phyloP scores from a whole-genome alignment of 768 basidiomycete species.

The Saitozyma sp. region DNA sequence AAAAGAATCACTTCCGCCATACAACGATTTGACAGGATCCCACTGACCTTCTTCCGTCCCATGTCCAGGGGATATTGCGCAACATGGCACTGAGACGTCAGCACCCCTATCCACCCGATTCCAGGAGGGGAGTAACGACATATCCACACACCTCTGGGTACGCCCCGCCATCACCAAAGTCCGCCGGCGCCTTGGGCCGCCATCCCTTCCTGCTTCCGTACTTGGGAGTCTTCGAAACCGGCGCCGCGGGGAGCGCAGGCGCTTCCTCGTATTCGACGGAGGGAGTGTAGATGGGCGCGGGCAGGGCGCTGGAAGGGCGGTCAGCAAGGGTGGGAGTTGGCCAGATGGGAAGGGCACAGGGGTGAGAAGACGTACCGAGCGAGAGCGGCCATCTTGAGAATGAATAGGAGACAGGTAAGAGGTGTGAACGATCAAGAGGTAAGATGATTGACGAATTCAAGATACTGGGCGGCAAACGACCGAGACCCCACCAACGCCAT shows the following conservation, averaged over 20 bases:
- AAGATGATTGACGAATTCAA: neutral
- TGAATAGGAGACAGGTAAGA: neutral
- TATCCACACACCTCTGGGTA: slow-evolving; percentile 48
- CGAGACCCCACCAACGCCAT: too few relatives aligned
- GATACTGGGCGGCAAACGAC: too few relatives aligned
- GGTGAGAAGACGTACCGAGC: slow-evolving; percentile 62
- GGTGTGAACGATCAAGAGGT: neutral
- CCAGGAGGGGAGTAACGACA: slow-evolving; percentile 2
- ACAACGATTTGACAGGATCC: neutral
- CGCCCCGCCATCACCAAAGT: slow-evolving; percentile 65
- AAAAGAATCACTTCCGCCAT: neutral
- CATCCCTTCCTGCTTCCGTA: slow-evolving; percentile 85
- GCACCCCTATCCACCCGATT: neutral
- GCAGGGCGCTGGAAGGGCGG: slow-evolving; percentile 37
- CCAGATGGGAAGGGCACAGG: neutral
- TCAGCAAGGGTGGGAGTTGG: slow-evolving; percentile 1
- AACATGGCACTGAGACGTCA: slow-evolving; percentile 74
- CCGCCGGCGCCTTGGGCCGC: slow-evolving; percentile 77
- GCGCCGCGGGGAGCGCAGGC: slow-evolving; percentile 52
- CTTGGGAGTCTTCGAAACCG: slow-evolving; percentile 64
- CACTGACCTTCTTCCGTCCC: slow-evolving; percentile 85
- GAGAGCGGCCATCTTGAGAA: slow-evolving; percentile 64
- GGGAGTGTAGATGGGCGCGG: slow-evolving; percentile 44
- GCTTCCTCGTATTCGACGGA: slow-evolving; percentile 39
- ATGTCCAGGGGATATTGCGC: slow-evolving; percentile 96